phyloP scores from a whole-genome alignment of 495 filamentous ascomycete species.

The Penicillium atrosanguineum region DNA sequence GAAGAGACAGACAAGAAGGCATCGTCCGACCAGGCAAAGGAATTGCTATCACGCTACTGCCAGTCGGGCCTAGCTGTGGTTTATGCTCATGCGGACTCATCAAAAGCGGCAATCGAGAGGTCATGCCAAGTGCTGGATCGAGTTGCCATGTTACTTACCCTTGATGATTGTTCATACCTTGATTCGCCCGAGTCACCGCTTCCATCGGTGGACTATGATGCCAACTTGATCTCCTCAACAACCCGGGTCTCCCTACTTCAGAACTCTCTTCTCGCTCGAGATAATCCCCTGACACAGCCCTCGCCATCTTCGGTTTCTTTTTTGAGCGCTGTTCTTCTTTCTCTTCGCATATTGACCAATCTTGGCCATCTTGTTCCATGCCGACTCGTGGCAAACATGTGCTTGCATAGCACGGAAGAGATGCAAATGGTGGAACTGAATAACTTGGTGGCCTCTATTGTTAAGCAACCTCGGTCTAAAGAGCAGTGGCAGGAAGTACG shows the following conservation, averaged over 20 bases:
- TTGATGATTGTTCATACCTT: conserved; percentile 50
- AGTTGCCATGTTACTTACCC: conserved; percentile 57
- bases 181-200: conserved; percentile 20
- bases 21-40: conserved; percentile 48
- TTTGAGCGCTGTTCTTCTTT: conserved; percentile 65
- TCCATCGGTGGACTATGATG: conserved; percentile 34
- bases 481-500: conserved; percentile 66
- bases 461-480: conserved; percentile 55
- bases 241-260: conserved; percentile 48
- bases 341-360: conserved; percentile 60
- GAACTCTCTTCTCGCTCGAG: conserved; percentile 55
- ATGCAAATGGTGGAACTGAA: conserved; percentile 65
- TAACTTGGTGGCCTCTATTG: conserved; percentile 56
- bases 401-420: conserved; percentile 47
- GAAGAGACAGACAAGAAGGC: conserved; percentile 45
- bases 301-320: conserved; percentile 58
- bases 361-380: conserved; percentile 60
- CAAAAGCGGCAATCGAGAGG: conserved; percentile 55
- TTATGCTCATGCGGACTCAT: conserved; percentile 63
- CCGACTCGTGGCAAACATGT: conserved; percentile 45
- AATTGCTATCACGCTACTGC: conserved; percentile 62
- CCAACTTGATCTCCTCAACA: conserved; percentile 39
- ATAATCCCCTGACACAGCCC: conserved; percentile 68
- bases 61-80: conserved; percentile 71
- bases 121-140: conserved; percentile 61